These are phyloP conservation scores for Talaromyces islandicus DNA, from an alignment of 2,329 filamentous ascomycete species.

Conservation along the genomic window DNA sequence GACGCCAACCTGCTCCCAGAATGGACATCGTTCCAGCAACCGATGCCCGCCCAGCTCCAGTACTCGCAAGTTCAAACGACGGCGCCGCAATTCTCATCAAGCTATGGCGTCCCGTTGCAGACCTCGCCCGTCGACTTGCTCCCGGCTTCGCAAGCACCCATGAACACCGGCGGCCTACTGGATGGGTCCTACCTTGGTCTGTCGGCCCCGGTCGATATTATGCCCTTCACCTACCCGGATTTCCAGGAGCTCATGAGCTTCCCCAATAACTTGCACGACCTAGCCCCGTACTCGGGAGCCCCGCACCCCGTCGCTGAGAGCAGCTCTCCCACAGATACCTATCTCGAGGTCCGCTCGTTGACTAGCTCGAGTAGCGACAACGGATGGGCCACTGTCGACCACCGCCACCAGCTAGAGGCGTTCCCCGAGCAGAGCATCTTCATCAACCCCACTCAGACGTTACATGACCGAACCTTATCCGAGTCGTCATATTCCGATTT, in stretches of 20 bases:
- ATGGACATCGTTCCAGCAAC: constrained; percentile 38
- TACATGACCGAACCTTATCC: constrained; percentile 81
- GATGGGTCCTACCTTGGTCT: constrained; percentile 56
- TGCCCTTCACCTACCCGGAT: constrained; percentile 10
- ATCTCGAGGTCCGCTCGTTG: constrained; percentile 79
- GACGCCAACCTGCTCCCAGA: constrained; percentile 40
- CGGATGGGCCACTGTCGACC: constrained; percentile 79
- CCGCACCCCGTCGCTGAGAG: constrained; percentile 39
- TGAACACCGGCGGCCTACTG: constrained; percentile 55
- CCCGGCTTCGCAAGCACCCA: constrained; percentile 51
- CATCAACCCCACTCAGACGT: constrained; percentile 85
- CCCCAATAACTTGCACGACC: constrained; percentile 71
- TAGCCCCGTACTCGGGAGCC: constrained; percentile 51
- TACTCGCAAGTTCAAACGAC: constrained; percentile 48
- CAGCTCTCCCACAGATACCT: constrained; percentile 71
- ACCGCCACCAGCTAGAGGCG: constrained; percentile 61
- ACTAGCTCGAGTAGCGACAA: constrained; percentile 75
- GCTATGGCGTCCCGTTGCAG: constrained; percentile 46
- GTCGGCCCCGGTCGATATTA: constrained; percentile 54
- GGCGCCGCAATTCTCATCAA: constrained; percentile 49
- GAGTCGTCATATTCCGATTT: constrained; percentile 76
- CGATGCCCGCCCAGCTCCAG: constrained; percentile 31
- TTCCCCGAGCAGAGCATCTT: constrained; percentile 60
- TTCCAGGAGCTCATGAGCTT: constrained; percentile 46
- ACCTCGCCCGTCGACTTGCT: constrained; percentile 48